Evolutionary conservation across 345 rosid genomes (phyloP).

Genomic region (Gossypium anomalum): DNA sequence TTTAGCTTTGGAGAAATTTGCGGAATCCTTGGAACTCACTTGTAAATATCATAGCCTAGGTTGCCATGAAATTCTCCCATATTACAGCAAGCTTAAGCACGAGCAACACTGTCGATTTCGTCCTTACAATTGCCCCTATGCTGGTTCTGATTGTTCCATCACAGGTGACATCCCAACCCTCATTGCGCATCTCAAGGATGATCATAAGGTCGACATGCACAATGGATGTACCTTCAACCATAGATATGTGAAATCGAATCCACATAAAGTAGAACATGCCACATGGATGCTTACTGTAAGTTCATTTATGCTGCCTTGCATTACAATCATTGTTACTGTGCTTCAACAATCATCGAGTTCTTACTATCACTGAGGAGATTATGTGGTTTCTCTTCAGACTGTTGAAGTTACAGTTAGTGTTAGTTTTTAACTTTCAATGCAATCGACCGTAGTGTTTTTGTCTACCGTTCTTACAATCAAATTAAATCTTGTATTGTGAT

Average conservation of each 20-base stretch:
- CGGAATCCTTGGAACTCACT: constrained; percentile 55
- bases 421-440: background rate
- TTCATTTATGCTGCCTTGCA: background rate
- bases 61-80: constrained; percentile 55
- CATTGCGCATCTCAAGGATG: constrained; percentile 67
- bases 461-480: background rate
- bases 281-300: constrained; percentile 84
- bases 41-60: constrained; percentile 55
- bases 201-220: constrained; percentile 80
- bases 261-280: constrained; percentile 74
- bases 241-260: constrained; percentile 77
- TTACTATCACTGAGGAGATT: background rate
- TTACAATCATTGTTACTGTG: background rate
- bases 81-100: constrained; percentile 58
- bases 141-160: constrained; percentile 66
- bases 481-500: background rate
- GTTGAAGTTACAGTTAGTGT: background rate
- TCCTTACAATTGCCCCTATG: constrained; percentile 72
- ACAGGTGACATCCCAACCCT: constrained; percentile 59
- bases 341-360: background rate
- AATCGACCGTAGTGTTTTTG: background rate
- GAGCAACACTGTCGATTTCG: constrained; percentile 51
- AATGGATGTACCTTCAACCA: constrained; percentile 80
- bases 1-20: constrained; percentile 62
- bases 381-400: background rate